A percentile compares a stretch with the other conserved stretches of the same genome.
Evolutionary conservation across 129 eudicot genomes (phyloP).

Genomic region (Centaurea solstitialis): DNA sequence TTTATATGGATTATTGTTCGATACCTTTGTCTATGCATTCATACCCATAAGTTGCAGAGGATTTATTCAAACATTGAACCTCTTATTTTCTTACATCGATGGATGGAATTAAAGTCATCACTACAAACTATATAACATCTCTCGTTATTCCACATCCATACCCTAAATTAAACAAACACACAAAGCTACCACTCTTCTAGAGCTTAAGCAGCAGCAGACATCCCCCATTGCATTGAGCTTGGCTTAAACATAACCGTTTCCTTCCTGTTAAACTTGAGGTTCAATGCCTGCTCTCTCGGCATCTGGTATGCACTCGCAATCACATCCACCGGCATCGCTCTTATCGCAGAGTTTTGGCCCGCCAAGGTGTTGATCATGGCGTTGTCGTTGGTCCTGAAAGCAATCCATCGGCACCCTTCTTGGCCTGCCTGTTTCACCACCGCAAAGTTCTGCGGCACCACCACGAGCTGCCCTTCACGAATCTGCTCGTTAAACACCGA

Average conservation of each 20-base stretch:
- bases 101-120: background rate
- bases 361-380: constrained; percentile 66
- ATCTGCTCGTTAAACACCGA: constrained; percentile 52
- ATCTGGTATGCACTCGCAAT: constrained; percentile 48
- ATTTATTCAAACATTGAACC: no score
- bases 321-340: constrained; percentile 55
- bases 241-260: constrained; percentile 40
- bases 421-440: constrained; percentile 63
- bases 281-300: constrained; percentile 48
- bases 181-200: background rate
- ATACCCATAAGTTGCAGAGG: background rate
- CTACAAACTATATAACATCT: background rate
- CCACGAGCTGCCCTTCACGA: constrained; percentile 57
- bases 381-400: constrained; percentile 78
- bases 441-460: constrained; percentile 73
- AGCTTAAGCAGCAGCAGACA: constrained; percentile 5
- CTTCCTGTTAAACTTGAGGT: constrained; percentile 48
- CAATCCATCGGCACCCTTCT: constrained; percentile 69
- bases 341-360: constrained; percentile 54
- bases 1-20: background rate
- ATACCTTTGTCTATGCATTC: background rate
- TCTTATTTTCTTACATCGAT: constrained; percentile 14
- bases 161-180: background rate
- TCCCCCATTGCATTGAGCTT: background rate
- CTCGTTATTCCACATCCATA: constrained; percentile 20